Evolutionary conservation across 2,329 filamentous ascomycete species (phyloP), one percentile per base, ranked within the genome.

Genomic region (Cladophialophora psammophila): DNA sequence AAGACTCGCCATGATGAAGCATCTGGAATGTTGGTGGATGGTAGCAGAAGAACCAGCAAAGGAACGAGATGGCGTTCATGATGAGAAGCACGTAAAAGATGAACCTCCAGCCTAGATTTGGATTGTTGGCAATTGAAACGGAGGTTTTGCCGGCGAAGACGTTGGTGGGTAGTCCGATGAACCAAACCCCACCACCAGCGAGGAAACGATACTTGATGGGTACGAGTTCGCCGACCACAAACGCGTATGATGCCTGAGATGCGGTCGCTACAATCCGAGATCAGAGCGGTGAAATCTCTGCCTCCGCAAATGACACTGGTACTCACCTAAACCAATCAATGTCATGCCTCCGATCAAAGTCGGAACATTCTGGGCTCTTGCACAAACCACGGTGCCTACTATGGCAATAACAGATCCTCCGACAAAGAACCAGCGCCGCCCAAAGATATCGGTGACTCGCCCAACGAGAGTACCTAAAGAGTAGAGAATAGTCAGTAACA

Each of bases 21-120:
- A 80, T 79, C 9, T 77, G 72, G 73, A 80, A 85, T 6, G 78
- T 80, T 0, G 84, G 82, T 34, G 82, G 83, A 69, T 81, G 79
- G 73, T 84, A 85, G 63, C 82, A 80, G 70, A 82, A 76, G 48
- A 75, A 76, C 67, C 80, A 83, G 7, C 82, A 74, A 1, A 77
- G 71, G 1, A 81, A 70, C 7, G 80, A 75, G n/a, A 82, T 64
- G n/a, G 75, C 77, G 45, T 77, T 79, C 64, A 82, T 75, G 60
- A 83, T 81, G 70, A 82, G 81, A 63, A 80, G 80, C 3, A 85
- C 70, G 69, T 82, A 85, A 72, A 82, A 86, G 61, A 75, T 79
- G 80, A 82, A 84, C 48, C 84, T 76, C 83, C 84, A 86, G 5
- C 35, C 7, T 7, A 3, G 68, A 71, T 0, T 81, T 83, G 60